Conservation (phyloP, 371 early-diverging fungal species). For the Chytridiales sp. region DNA sequence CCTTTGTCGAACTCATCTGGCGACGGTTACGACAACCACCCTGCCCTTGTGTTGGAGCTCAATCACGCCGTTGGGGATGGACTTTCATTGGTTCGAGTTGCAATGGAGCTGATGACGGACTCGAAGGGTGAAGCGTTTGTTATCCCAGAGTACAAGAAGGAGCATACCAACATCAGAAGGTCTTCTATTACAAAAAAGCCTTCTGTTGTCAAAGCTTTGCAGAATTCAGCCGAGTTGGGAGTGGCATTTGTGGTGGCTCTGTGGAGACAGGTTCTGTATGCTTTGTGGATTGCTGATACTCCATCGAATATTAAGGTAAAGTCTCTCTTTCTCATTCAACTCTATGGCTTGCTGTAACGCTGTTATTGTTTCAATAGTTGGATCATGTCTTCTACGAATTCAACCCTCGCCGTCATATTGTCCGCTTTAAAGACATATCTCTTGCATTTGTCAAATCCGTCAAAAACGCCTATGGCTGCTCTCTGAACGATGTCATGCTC, state of each 20-base stretch:
- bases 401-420: not conserved
- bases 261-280: conserved; percentile 1
- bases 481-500: conserved; percentile 28
- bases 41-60: conserved; percentile 18
- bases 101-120: conserved; percentile 20
- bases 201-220: no score
- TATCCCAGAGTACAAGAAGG: conserved; percentile 16
- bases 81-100: conserved; percentile 21
- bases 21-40: not conserved
- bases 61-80: conserved; percentile 34
- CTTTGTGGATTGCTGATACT: conserved; percentile 11
- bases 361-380: not conserved
- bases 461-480: conserved; percentile 16
- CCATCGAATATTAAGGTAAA: not conserved
- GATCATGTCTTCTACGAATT: not conserved
- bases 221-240: no score
- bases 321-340: not conserved
- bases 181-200: conserved; percentile 5
- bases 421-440: conserved; percentile 20
- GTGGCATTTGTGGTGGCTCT: not conserved
- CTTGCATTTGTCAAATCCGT: conserved; percentile 24
- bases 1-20: no score
- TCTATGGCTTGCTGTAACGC: not conserved
- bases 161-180: conserved; percentile 7
- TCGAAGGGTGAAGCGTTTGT: conserved; percentile 9